Conservation (phyloP, 225 moss, liverwort and hornwort genomes). For the Pseudoscleropodium purum region DNA sequence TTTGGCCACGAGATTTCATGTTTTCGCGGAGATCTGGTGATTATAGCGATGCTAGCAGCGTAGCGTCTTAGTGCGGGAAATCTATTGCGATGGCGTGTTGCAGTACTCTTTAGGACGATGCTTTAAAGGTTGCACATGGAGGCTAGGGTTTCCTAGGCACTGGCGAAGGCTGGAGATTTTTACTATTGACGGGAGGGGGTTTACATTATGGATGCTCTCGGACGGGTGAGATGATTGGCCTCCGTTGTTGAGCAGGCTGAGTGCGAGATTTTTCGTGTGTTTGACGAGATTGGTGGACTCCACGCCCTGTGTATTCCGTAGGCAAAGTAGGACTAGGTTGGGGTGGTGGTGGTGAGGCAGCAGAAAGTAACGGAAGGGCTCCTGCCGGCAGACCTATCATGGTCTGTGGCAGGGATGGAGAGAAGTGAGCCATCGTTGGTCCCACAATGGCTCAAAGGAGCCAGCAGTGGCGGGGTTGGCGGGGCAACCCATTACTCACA, state of each 20-base stretch:
- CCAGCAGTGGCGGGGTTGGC: conserved; percentile 89
- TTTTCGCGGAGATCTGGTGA: conserved; percentile 15
- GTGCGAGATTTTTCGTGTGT: background rate
- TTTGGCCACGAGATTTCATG: conserved; percentile 1
- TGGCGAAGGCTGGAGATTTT: background rate
- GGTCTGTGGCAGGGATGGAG: conserved; percentile 99
- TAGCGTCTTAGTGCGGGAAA: background rate
- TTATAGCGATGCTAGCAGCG: background rate
- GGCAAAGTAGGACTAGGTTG: background rate
- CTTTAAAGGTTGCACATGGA: conserved; percentile 7
- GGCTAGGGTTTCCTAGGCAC: conserved; percentile 29
- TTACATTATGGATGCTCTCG: background rate
- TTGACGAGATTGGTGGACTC: background rate
- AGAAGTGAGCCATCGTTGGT: conserved; percentile 99
- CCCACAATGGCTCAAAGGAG: conserved; percentile 99
- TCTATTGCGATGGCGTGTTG: background rate
- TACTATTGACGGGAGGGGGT: background rate
- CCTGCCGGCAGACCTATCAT: conserved; percentile 99
- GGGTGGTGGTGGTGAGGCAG: background rate
- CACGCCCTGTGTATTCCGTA: background rate
- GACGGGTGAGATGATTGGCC: conserved; percentile 37
- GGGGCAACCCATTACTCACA: conserved; percentile 93
- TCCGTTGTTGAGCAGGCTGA: conserved; percentile 1
- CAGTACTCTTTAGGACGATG: background rate
- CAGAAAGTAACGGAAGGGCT: conserved; percentile 71